phyloP scores from a whole-genome alignment of 208 protist species.

The Tetramitus jugosus region DNA sequence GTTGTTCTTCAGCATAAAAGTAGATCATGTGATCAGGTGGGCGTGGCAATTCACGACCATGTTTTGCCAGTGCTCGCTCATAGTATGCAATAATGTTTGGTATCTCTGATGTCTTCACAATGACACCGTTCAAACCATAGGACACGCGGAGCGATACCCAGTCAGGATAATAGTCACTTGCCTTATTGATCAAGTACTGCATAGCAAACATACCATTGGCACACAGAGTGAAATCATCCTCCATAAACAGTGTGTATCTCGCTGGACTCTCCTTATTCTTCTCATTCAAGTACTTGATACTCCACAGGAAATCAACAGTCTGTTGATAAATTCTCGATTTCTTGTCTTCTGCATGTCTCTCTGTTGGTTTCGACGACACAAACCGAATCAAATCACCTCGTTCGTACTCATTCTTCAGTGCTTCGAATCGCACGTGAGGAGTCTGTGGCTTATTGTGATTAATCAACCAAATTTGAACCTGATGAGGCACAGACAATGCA shows the following conservation, averaged over 20 bases:
- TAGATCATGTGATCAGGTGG: not conserved
- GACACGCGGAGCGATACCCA: not conserved
- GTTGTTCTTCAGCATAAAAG: not conserved
- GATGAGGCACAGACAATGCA: too few species aligned
- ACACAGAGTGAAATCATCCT: not conserved
- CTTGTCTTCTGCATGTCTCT: too few species aligned
- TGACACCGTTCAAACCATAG: not conserved
- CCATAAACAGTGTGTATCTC: not conserved
- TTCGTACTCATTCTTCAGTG: too few species aligned
- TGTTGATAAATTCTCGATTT: too few species aligned
- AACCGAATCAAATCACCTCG: too few species aligned
- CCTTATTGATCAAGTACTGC: not conserved
- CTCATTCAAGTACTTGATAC: not conserved
- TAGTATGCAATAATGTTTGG: not conserved
- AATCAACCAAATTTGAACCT: too few species aligned
- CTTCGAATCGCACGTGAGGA: too few species aligned
- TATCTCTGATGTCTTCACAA: not conserved
- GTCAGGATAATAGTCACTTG: not conserved
- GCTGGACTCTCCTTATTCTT: not conserved
- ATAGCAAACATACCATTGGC: not conserved
- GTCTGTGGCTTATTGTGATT: too few species aligned
- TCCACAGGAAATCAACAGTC: not conserved
- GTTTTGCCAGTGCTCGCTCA: not conserved
- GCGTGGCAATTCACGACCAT: not conserved
- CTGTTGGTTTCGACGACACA: too few species aligned